These are phyloP conservation scores for Haplographium delicatum DNA, from an alignment of 495 filamentous ascomycete genomes.

Conservation along the genomic window DNA sequence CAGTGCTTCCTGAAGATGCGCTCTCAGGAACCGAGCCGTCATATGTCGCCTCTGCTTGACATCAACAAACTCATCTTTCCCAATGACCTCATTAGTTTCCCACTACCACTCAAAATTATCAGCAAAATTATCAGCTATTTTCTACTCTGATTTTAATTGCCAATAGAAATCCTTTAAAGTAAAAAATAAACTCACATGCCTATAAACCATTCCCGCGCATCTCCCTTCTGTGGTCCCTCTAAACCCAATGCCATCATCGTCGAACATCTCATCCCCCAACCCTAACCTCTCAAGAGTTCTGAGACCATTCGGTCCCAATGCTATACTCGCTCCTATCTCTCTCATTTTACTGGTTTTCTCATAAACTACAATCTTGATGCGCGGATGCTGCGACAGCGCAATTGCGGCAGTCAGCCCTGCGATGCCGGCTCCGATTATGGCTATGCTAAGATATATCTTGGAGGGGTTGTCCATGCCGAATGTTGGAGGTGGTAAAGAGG, in stretches of 20 bases:
- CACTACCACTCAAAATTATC: too few relatives aligned
- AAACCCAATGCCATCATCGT: conserved; percentile 37
- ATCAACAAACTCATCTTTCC: conserved; percentile 32
- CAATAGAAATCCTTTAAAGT: too few relatives aligned
- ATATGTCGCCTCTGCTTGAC: conserved; percentile 37
- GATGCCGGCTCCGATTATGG: conserved; percentile 44
- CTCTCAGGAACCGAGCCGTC: conserved; percentile 42
- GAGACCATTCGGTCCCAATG: conserved; percentile 47
- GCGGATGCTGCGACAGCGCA: conserved; percentile 32
- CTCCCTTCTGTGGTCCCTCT: conserved; percentile 31
- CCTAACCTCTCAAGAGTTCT: conserved; percentile 42
- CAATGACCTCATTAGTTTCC: conserved; percentile 43
- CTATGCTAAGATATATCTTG: conserved; percentile 15
- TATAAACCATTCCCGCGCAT: conserved; percentile 31
- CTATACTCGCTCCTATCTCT: conserved; percentile 46
- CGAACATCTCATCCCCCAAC: conserved; percentile 34
- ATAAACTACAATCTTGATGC: conserved; percentile 39
- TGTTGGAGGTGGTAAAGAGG: too few relatives aligned
- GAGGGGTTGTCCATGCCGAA: not conserved
- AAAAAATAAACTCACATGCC: too few relatives aligned
- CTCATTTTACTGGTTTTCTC: conserved; percentile 39
- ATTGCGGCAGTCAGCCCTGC: conserved; percentile 43
- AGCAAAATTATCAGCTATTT: too few relatives aligned
- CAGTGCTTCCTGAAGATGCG: conserved; percentile 41
- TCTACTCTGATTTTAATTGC: too few relatives aligned